phyloP scores from a whole-genome alignment of 2,329 filamentous ascomycete species.

The Coccinonectria pachysandricola region DNA sequence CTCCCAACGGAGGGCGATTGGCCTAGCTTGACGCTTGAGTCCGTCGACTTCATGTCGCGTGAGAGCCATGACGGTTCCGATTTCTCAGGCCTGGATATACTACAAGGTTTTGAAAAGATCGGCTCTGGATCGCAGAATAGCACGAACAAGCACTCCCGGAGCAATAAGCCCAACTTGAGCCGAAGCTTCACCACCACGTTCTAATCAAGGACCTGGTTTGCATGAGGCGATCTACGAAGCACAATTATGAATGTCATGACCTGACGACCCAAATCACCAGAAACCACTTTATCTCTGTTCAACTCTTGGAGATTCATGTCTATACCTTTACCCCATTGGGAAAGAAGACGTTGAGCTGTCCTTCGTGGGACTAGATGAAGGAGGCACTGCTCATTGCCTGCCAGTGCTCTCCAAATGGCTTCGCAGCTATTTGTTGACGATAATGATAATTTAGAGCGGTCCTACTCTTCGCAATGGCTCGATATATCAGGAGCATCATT shows the following conservation, averaged over 20 bases:
- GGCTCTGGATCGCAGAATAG: slow-evolving; percentile 35
- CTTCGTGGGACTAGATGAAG: slow-evolving; percentile 15
- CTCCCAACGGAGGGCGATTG: slow-evolving; percentile 30
- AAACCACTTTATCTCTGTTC: slow-evolving; percentile 1
- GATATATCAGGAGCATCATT: too few species aligned
- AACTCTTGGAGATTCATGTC: slow-evolving; percentile 9
- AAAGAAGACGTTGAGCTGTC: slow-evolving; percentile 8
- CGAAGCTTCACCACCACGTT: slow-evolving; percentile 25
- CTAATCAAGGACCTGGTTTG: slow-evolving; percentile 9
- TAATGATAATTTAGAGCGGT: slow-evolving; percentile 20
- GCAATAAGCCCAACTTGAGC: slow-evolving; percentile 18
- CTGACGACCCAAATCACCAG: slow-evolving; percentile 16
- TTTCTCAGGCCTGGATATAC: slow-evolving; percentile 55
- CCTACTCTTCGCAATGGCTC: slow-evolving; percentile 15
- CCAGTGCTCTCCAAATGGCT: slow-evolving; percentile 14
- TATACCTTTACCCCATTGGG: slow-evolving; percentile 7
- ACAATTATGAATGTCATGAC: slow-evolving; percentile 19
- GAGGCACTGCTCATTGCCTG: slow-evolving; percentile 6
- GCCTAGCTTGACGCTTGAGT: slow-evolving; percentile 24
- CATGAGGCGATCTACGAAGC: slow-evolving; percentile 12
- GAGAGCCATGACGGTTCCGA: slow-evolving; percentile 46
- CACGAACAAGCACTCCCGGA: slow-evolving; percentile 18
- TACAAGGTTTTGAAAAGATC: slow-evolving; percentile 68
- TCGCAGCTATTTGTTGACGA: slow-evolving; percentile 22
- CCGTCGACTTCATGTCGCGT: slow-evolving; percentile 30